Base-by-base conservation (phyloP, 257 asterid genomes). In the Rhazya stricta region DNA sequence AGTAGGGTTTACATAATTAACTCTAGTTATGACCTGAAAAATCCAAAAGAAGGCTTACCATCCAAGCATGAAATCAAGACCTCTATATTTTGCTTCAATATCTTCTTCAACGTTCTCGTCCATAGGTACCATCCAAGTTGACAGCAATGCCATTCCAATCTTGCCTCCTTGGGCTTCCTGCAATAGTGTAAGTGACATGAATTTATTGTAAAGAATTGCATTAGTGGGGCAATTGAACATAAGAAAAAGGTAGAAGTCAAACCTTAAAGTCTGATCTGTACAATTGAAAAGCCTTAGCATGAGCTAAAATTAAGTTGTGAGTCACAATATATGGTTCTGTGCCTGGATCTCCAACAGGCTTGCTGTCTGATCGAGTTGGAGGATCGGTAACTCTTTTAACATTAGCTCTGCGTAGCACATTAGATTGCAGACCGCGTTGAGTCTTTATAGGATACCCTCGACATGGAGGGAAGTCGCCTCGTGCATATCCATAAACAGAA, bases 301-400 rank as follows among this genome's bases (percentile, higher is more conserved):
- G 94, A 27, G 74, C 67, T 21, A 85, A 83, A 45, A 90, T 84
- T 0, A 83, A 9, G 37, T 83, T 72, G 60, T 88, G 96, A 36
- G 74, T 84, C 0, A 51, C 91, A 7, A 84, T 37, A 48, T 90
- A 88, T 51, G 94, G 96, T 36, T 90, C 91, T 5, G 82, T 83
- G 0, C 81, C 82, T 0, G 94, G 74, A 69, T 88, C 56, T 4
- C 96, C 92, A 2, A 18, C n/a, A n/a, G n/a, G n/a, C n/a, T n/a
- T 50, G 39, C 18, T 46, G 9, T 21, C 42, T 10, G 34, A n/a
- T n/a, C n/a, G n/a, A n/a, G n/a, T n/a, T n/a, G n/a, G n/a, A n/a
- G n/a, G n/a, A n/a, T n/a, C n/a, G n/a, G n/a, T n/a, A n/a, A n/a
- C n/a, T n/a, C n/a, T n/a, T n/a, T n/a, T n/a, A n/a, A n/a, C 23